These are phyloP conservation scores for Ilex asprella DNA, from an alignment of 257 asterid species.

Conservation along the genomic window DNA sequence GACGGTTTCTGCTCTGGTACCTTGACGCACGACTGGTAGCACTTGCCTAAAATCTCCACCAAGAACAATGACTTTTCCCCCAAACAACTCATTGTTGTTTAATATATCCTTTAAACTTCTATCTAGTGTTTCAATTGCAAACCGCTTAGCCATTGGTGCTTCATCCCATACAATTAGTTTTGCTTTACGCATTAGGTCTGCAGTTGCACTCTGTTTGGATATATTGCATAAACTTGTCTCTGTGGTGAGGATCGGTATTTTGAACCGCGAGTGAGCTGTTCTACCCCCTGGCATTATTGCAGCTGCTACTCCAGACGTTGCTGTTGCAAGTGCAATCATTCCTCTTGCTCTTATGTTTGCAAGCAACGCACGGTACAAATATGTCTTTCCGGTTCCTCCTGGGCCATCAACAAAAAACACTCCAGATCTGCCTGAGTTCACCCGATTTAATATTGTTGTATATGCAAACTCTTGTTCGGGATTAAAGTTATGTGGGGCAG, in stretches of 20 bases:
- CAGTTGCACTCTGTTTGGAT: background rate
- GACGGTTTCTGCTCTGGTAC: background rate
- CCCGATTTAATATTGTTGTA: no score
- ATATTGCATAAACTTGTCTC: background rate
- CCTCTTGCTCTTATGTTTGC: background rate
- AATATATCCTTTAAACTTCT: no score
- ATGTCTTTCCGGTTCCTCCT: slow-evolving; percentile 1
- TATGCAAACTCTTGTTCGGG: background rate
- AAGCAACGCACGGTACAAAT: slow-evolving; percentile 1
- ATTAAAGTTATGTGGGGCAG: background rate
- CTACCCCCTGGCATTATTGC: slow-evolving; percentile 1
- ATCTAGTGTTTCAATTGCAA: background rate
- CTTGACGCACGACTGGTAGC: background rate
- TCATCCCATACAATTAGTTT: slow-evolving; percentile 11
- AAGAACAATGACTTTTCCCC: no score
- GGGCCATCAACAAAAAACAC: slow-evolving; percentile 4
- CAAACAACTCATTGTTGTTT: no score
- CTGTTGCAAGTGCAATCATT: slow-evolving; percentile 1
- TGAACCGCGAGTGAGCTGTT: slow-evolving; percentile 9
- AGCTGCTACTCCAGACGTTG: slow-evolving; percentile 1
- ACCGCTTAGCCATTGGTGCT: background rate
- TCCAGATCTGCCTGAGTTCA: no score
- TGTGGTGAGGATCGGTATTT: background rate
- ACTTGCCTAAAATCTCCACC: background rate
- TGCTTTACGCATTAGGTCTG: background rate